Conservation (phyloP, 1,284 basidiomycete species). For the Cryptococcus depauperatus region DNA sequence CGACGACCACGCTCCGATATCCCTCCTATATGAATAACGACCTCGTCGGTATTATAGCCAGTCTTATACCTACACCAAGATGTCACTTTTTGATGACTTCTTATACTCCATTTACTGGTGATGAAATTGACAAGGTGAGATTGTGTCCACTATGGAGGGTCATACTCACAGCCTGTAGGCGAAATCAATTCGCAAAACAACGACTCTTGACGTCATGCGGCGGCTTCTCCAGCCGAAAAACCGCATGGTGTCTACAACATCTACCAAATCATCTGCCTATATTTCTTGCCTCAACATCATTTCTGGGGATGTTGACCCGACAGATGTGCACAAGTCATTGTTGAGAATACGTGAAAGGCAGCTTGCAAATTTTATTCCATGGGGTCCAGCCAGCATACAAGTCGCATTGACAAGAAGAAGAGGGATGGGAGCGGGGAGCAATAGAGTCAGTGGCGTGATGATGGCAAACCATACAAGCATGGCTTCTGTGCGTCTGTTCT, state of each 20-base stretch:
- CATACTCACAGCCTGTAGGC: slow-evolving; percentile 49
- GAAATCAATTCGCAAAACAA: slow-evolving; percentile 82
- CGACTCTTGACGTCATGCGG: slow-evolving; percentile 97
- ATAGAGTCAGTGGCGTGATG: slow-evolving; percentile 95
- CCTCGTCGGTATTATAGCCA: slow-evolving; percentile 92
- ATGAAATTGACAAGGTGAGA: slow-evolving; percentile 92
- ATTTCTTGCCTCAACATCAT: slow-evolving; percentile 99
- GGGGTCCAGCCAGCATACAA: slow-evolving; percentile 98
- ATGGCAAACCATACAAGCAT: slow-evolving; percentile 98
- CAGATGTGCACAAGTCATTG: slow-evolving; percentile 96
- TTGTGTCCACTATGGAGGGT: slow-evolving; percentile 10
- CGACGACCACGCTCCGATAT: slow-evolving; percentile 93
- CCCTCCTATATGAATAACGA: slow-evolving; percentile 99
- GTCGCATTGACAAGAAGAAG: slow-evolving; percentile 85
- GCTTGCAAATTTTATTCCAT: slow-evolving; percentile 95
- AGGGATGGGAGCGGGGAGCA: slow-evolving; percentile 81
- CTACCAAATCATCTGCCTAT: slow-evolving; percentile 86
- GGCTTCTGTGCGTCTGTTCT: slow-evolving; percentile 60
- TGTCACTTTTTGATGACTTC: slow-evolving; percentile 99
- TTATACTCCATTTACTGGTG: slow-evolving; percentile 96
- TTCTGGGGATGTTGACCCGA: slow-evolving; percentile 95
- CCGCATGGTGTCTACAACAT: slow-evolving; percentile 91
- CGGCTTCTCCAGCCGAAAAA: slow-evolving; percentile 96
- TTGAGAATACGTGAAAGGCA: slow-evolving; percentile 93
- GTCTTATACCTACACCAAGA: slow-evolving; percentile 94